A percentile compares a stretch with the other conserved stretches of the same genome.
These are phyloP conservation scores for Podosphaera aphanis DNA, from an alignment of 2,329 filamentous ascomycete species.

Conservation along the genomic window DNA sequence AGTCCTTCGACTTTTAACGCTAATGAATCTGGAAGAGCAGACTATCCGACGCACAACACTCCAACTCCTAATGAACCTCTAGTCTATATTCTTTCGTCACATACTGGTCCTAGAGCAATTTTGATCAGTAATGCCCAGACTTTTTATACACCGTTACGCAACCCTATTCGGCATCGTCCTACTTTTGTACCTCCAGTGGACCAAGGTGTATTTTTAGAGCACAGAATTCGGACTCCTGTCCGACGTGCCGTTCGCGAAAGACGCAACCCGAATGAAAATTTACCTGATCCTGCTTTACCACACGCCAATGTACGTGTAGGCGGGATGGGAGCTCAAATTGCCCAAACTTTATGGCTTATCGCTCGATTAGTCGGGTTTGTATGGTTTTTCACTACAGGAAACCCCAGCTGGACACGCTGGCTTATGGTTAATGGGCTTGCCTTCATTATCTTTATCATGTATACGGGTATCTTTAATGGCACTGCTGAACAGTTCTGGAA, in stretches of 20 bases:
- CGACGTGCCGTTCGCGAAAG: conserved; percentile 6
- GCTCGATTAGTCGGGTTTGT: conserved; percentile 34
- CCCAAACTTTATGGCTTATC: conserved; percentile 39
- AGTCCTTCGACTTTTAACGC: neutral
- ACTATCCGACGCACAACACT: conserved; percentile 4
- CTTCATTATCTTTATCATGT: conserved; percentile 31
- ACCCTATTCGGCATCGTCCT: conserved; percentile 6
- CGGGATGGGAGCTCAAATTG: conserved; percentile 17
- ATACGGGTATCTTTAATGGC: conserved; percentile 33
- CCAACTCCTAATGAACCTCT: conserved; percentile 18
- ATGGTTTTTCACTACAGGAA: conserved; percentile 39
- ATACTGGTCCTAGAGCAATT: conserved; percentile 32
- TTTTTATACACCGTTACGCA: conserved; percentile 25
- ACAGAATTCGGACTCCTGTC: conserved; percentile 9
- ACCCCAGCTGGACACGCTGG: conserved; percentile 35
- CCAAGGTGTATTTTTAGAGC: conserved; percentile 8
- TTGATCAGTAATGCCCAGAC: conserved; percentile 29
- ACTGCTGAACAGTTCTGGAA: conserved; percentile 30
- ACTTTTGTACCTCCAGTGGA: conserved; percentile 1
- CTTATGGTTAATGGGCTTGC: conserved; percentile 30
- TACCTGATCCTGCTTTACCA: conserved; percentile 3
- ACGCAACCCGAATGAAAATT: conserved; percentile 4
- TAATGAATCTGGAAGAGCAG: neutral
- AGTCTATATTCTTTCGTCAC: conserved; percentile 37
- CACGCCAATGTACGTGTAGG: conserved; percentile 14